Percentiles rank a stretch among this genome's conserved stretches.
Conservation (phyloP, 805 yeast species). For the Teunomyces lycoperdinae region DNA sequence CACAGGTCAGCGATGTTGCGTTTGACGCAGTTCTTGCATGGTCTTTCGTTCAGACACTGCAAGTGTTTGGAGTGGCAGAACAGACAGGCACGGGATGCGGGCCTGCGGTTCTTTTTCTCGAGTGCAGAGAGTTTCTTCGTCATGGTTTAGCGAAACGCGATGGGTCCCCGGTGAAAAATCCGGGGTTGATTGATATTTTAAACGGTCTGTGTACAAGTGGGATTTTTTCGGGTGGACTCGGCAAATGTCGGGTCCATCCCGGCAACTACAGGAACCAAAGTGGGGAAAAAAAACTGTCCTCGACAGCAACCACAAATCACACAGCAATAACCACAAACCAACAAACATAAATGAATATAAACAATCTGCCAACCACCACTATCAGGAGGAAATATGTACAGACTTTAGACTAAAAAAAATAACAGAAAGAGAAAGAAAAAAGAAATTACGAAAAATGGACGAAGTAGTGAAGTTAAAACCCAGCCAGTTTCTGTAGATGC, state of each 20-base stretch:
- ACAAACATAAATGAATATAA: too few relatives aligned
- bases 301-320: too few relatives aligned
- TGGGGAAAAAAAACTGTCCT: background rate
- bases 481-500: too few relatives aligned
- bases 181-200: slow-evolving; percentile 1
- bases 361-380: too few relatives aligned
- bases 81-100: slow-evolving; percentile 66
- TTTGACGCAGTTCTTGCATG: slow-evolving; percentile 69
- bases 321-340: too few relatives aligned
- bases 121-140: slow-evolving; percentile 57
- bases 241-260: slow-evolving; percentile 1
- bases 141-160: slow-evolving; percentile 37
- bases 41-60: slow-evolving; percentile 68
- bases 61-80: slow-evolving; percentile 73
- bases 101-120: slow-evolving; percentile 54
- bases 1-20: slow-evolving; percentile 56
- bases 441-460: too few relatives aligned
- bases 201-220: slow-evolving; percentile 1
- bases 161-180: background rate
- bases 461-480: too few relatives aligned
- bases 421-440: too few relatives aligned
- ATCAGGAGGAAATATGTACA: too few relatives aligned
- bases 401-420: too few relatives aligned
- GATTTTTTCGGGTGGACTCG: background rate
- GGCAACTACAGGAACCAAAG: slow-evolving; percentile 3